Conservation (phyloP, 148 eudicot genomes). For the Fagopyrum tataricum region DNA sequence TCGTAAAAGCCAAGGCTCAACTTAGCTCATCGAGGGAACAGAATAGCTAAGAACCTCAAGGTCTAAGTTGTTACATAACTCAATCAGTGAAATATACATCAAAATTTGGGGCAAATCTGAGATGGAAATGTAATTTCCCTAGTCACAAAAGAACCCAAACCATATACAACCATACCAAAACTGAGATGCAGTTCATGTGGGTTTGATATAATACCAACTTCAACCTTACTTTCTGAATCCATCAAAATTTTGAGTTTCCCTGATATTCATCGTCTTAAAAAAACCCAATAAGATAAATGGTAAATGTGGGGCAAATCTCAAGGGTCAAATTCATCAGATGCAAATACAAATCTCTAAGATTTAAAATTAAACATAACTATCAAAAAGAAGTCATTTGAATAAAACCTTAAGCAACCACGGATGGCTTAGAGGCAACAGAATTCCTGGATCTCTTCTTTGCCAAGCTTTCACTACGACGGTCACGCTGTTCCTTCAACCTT, state of each 20-base stretch:
- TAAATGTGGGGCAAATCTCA: background rate
- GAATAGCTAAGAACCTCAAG: too few relatives aligned
- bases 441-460: constrained; percentile 42
- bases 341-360: background rate
- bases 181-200: too few relatives aligned
- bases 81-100: too few relatives aligned
- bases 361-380: background rate
- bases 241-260: background rate
- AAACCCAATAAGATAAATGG: background rate
- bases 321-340: background rate
- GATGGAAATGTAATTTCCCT: too few relatives aligned
- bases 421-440: constrained; percentile 16
- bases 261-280: background rate
- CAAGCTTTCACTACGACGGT: constrained; percentile 38
- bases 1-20: too few relatives aligned
- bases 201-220: too few relatives aligned
- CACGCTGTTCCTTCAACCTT: constrained; percentile 45
- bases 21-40: too few relatives aligned
- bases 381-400: background rate
- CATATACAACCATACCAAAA: too few relatives aligned
- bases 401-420: constrained; percentile 4
- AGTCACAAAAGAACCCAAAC: too few relatives aligned
- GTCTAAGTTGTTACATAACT: too few relatives aligned
- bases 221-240: background rate
- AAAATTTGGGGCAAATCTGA: too few relatives aligned